Percentiles rank a stretch among this genome's conserved stretches.
Evolutionary conservation across 805 yeast genomes (phyloP).

Genomic region (Priceomyces castillae): DNA sequence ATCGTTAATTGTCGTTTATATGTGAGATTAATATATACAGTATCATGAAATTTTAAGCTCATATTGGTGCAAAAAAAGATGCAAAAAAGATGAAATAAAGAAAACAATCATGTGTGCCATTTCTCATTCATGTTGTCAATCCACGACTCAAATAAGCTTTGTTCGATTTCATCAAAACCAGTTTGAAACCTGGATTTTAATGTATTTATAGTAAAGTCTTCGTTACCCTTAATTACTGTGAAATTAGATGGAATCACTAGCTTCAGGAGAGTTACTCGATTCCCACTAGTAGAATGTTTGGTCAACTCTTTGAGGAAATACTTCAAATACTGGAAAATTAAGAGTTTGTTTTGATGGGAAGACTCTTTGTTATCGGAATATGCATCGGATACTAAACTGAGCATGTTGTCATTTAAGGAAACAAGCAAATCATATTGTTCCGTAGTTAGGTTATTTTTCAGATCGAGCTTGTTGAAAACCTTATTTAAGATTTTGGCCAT

Average conservation of each 20-base stretch:
- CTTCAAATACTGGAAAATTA: constrained; percentile 39
- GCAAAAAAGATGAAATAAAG: background rate
- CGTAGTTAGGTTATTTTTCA: constrained; percentile 27
- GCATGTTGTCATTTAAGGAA: constrained; percentile 33
- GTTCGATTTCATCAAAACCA: constrained; percentile 40
- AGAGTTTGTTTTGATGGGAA: constrained; percentile 20
- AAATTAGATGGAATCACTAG: constrained; percentile 35
- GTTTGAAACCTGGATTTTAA: constrained; percentile 9
- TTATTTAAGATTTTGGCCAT: constrained; percentile 39
- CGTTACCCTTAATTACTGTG: constrained; percentile 4
- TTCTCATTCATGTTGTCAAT: constrained; percentile 31
- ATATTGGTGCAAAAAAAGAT: constrained; percentile 3
- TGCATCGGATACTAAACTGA: constrained; percentile 25
- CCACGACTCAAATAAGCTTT: constrained; percentile 41
- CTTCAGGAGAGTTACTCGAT: constrained; percentile 22
- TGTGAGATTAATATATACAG: constrained; percentile 1
- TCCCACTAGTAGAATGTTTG: constrained; percentile 12
- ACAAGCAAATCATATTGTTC: constrained; percentile 38
- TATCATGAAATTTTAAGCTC: background rate
- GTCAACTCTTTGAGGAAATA: constrained; percentile 37
- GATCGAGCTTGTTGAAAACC: constrained; percentile 38
- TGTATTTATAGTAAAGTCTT: constrained; percentile 7
- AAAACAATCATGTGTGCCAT: background rate
- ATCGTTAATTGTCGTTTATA: background rate
- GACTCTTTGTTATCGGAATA: constrained; percentile 11